phyloP scores from a whole-genome alignment of 2,329 filamentous ascomycete species.

The Diaporthe velutina region DNA sequence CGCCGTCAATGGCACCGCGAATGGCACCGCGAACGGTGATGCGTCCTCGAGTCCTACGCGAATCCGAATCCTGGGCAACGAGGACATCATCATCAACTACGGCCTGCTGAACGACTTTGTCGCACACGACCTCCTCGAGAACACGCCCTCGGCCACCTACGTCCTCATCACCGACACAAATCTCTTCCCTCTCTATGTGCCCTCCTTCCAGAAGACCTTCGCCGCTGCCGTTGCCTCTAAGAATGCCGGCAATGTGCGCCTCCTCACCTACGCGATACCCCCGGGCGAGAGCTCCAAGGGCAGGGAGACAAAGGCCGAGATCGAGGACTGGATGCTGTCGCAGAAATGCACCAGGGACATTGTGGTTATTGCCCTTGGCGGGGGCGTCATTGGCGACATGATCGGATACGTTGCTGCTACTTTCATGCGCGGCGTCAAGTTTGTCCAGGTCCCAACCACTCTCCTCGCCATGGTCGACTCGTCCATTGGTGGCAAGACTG shows the following conservation, averaged over 20 bases:
- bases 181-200: constrained; percentile 82
- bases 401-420: constrained; percentile 97
- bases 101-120: constrained; percentile 89
- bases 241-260: constrained; percentile 63
- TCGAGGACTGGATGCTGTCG: constrained; percentile 97
- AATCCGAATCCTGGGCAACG: constrained; percentile 88
- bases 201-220: constrained; percentile 80
- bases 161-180: constrained; percentile 98
- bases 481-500: constrained; percentile 97
- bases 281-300: constrained; percentile 96
- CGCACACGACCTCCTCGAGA: constrained; percentile 81
- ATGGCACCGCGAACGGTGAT: constrained; percentile 44
- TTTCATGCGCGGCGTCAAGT: constrained; percentile 97
- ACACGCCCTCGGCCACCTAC: constrained; percentile 88
- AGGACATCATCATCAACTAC: constrained; percentile 92
- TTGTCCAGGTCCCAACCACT: constrained; percentile 96
- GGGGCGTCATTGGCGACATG: constrained; percentile 98
- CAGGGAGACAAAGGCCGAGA: constrained; percentile 91
- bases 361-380: constrained; percentile 92
- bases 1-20: constrained; percentile 39
- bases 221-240: constrained; percentile 54
- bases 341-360: constrained; percentile 95
- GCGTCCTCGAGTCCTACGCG: constrained; percentile 58
- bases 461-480: constrained; percentile 98
- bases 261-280: constrained; percentile 88